A percentile compares a stretch with the other conserved stretches of the same genome.
Conservation (phyloP, 2,329 filamentous ascomycete species). For the Calonectria pteridis region DNA sequence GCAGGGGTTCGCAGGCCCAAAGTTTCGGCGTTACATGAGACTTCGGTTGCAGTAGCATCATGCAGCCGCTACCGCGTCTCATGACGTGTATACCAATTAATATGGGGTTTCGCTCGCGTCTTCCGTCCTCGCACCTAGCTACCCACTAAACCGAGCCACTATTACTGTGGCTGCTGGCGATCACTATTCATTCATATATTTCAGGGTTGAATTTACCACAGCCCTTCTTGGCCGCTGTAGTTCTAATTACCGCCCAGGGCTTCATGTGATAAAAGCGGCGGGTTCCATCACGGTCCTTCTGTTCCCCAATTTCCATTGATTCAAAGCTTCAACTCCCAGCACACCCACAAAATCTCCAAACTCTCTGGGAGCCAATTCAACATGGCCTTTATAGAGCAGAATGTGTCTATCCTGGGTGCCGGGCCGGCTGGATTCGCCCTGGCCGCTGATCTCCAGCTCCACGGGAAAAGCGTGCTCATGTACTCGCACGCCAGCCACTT, state of each 20-base stretch:
- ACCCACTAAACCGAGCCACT: neutral
- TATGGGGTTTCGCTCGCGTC: neutral
- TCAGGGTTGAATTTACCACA: neutral
- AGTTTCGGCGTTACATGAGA: conserved; percentile 1
- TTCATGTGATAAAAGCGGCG: neutral
- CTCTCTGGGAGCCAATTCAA: neutral
- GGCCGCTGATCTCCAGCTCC: neutral
- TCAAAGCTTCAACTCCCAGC: neutral
- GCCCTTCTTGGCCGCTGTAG: neutral
- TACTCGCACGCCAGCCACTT: neutral
- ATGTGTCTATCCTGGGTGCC: neutral
- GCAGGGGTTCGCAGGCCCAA: neutral
- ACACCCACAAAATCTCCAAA: neutral
- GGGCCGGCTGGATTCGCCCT: conserved; percentile 2
- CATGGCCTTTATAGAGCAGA: neutral
- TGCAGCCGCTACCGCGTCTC: neutral
- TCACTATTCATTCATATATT: neutral
- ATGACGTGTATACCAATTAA: neutral
- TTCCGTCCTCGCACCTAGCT: neutral
- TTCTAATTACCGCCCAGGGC: too few species aligned
- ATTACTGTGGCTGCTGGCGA: neutral
- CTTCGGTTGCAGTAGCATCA: conserved; percentile 1
- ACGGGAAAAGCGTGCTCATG: neutral
- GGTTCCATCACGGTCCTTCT: too few species aligned
- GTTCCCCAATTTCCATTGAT: neutral